Conservation (phyloP, 176 grass and related monocot genomes). For the Calamus simplicifolius region DNA sequence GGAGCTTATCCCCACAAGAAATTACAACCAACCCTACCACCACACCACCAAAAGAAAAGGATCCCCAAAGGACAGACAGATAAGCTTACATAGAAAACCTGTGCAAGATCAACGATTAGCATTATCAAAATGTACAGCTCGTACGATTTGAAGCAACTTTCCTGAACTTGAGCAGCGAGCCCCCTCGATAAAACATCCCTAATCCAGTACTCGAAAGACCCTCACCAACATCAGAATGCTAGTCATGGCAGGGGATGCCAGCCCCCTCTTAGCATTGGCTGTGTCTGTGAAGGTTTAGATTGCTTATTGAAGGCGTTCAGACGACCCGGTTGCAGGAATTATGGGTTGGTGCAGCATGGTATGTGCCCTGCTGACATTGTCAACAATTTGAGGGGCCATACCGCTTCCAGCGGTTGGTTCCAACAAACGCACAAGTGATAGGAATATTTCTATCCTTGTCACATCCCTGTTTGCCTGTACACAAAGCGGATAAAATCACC, state of each 20-base stretch:
- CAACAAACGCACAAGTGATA: conserved; percentile 56
- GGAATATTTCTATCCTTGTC: conserved; percentile 74
- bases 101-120: too few relatives aligned
- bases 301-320: conserved; percentile 41
- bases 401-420: conserved; percentile 34
- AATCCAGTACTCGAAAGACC: not conserved
- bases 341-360: conserved; percentile 43
- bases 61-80: too few relatives aligned
- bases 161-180: too few relatives aligned
- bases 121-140: too few relatives aligned
- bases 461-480: conserved; percentile 66
- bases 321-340: conserved; percentile 46
- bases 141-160: too few relatives aligned
- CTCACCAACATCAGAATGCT: conserved; percentile 38
- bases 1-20: too few relatives aligned
- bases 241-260: conserved; percentile 59
- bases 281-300: conserved; percentile 15
- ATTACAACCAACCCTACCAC: too few relatives aligned
- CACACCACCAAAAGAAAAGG: too few relatives aligned
- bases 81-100: too few relatives aligned
- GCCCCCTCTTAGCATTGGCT: conserved; percentile 68
- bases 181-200: too few relatives aligned
- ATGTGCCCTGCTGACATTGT: conserved; percentile 36
- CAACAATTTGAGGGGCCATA: conserved; percentile 22
- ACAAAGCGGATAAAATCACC: not conserved